Evolutionary conservation across 1,284 basidiomycete genomes (phyloP).

Genomic region (Uromyces viciae-fabae): DNA sequence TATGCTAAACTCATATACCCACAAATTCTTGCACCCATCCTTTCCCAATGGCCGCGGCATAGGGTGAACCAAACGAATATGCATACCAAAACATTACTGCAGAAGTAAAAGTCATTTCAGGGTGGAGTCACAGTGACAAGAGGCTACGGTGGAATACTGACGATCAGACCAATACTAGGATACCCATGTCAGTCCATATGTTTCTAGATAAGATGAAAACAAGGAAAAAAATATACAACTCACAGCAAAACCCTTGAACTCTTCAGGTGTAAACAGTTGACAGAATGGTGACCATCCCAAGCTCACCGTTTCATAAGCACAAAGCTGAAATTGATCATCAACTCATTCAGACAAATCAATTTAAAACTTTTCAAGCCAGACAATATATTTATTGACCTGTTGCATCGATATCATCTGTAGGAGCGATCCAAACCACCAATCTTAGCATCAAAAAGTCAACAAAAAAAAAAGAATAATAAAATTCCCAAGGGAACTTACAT

Average conservation of each 20-base stretch:
- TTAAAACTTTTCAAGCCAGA: constrained; percentile 50
- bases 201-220: not conserved
- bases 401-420: constrained; percentile 48
- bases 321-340: constrained; percentile 39
- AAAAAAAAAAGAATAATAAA: constrained; percentile 55
- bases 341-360: not conserved
- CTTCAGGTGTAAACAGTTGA: constrained; percentile 64
- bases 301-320: constrained; percentile 56
- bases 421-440: not conserved
- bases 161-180: constrained; percentile 53
- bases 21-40: constrained; percentile 58
- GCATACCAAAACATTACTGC: constrained; percentile 28
- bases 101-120: not conserved
- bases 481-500: constrained; percentile 60
- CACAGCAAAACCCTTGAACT: constrained; percentile 67
- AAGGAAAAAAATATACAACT: constrained; percentile 45
- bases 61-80: constrained; percentile 53
- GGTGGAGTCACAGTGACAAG: not conserved
- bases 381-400: constrained; percentile 63
- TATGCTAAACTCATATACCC: too few species aligned
- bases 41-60: constrained; percentile 55
- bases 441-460: constrained; percentile 57
- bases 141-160: not conserved
- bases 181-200: not conserved
- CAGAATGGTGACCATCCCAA: constrained; percentile 59